Conservation (phyloP, 2,329 filamentous ascomycete species). For the Ceratocystis harringtonii region DNA sequence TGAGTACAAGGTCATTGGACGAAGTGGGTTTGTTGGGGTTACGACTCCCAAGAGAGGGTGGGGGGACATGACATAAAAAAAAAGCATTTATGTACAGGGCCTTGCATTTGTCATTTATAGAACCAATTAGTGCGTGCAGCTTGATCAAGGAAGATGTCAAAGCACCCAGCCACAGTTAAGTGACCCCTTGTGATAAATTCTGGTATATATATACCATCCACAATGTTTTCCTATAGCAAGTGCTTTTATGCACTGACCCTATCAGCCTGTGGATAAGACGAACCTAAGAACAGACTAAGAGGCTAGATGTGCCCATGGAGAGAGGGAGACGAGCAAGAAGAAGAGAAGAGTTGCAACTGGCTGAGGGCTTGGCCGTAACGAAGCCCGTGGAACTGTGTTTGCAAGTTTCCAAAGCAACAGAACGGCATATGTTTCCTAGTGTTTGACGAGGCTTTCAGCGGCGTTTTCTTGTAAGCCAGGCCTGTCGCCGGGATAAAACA, state of each 20-base stretch:
- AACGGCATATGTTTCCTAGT: not conserved
- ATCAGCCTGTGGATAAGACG: not conserved
- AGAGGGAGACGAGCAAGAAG: not conserved
- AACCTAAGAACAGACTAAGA: not conserved
- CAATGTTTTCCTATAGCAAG: not conserved
- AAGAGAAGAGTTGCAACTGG: not conserved
- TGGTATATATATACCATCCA: not conserved
- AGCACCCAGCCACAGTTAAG: not conserved
- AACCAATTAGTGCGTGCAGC: not conserved
- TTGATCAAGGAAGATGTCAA: not conserved
- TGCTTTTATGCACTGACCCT: slow-evolving; percentile 3
- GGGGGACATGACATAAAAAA: not conserved
- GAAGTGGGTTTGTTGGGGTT: not conserved
- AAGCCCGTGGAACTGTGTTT: not conserved
- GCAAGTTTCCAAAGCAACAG: not conserved
- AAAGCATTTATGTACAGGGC: not conserved
- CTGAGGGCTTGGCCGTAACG: not conserved
- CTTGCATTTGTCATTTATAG: not conserved
- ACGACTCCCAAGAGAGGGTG: not conserved
- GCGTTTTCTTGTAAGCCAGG: not conserved
- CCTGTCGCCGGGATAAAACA: not conserved
- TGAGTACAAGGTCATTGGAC: not conserved
- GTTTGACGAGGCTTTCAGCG: not conserved
- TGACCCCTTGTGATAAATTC: not conserved
- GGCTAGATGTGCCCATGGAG: not conserved